Evolutionary conservation across 2,329 filamentous ascomycete species (phyloP), one percentile per base, ranked within the genome.

Genomic region (Arthrobotrys pseudoclavata): DNA sequence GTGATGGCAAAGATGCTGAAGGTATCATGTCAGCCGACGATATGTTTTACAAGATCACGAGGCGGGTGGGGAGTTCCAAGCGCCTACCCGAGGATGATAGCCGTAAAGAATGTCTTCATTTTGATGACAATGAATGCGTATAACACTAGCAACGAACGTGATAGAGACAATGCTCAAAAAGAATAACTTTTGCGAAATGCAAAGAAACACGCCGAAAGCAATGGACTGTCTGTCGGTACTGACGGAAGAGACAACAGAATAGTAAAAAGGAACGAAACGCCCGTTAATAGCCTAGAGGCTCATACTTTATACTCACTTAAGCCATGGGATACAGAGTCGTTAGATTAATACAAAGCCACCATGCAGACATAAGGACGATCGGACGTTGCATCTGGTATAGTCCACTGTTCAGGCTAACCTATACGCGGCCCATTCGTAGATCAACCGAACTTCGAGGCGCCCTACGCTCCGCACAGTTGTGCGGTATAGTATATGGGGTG

Each of bases 31-130:
- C 12, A 57, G 52, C 18, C 13, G n/a, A 53, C 10, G 12, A 52
- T 47, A 22, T 40, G 13, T 40, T 50, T 50, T 48, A 22, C 48
- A 29, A 26, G n/a, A 42, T 57, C 24, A 55, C n/a, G 37, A 15
- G 24, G 24, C 47, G 22, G 45, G 45, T 2, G n/a, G 22, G 15
- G 18, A 6, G 52, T 69, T 60, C 24, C 48, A 60, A n/a, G 31
- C n/a, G 22, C 69, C 20, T 64, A 72, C 69, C 69, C 48, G 9
- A 72, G 47, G n/a, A 72, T 4, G 52, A 72, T 31, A 22, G 37
- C 12, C 12, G 48, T 60, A 60, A 72, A 40, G 48, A 66, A 60
- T 20, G 69, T 60, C 61, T 60, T 64, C 69, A 72, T 72, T 40
- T 55, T 71, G 34, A 12, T 15, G 57, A 34, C 18, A 31, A 48